A percentile compares a stretch with the other conserved stretches of the same genome.
Conservation (phyloP, 108 stramenopile genomes). For the Nannochloropsis salina region DNA sequence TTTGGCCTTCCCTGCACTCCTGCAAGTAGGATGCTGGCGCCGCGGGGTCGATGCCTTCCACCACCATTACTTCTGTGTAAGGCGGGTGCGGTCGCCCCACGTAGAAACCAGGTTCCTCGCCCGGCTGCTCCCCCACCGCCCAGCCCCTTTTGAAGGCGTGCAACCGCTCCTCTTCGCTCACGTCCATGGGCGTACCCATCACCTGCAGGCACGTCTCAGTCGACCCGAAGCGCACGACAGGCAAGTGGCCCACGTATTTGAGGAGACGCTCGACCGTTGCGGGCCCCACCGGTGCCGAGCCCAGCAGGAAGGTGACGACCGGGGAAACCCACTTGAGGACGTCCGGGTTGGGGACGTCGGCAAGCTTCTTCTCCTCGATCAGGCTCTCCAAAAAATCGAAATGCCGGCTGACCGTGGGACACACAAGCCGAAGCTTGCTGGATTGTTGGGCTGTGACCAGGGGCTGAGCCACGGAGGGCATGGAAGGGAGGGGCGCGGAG, state of each 20-base stretch:
- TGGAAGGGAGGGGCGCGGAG: background rate
- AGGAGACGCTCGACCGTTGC: constrained; percentile 26
- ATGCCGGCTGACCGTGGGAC: constrained; percentile 34
- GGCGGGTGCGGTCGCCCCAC: constrained; percentile 31
- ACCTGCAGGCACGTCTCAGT: constrained; percentile 47
- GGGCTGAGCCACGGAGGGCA: background rate
- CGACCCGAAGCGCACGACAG: constrained; percentile 40
- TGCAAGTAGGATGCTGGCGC: constrained; percentile 1
- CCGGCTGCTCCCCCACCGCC: background rate
- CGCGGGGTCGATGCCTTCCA: constrained; percentile 16
- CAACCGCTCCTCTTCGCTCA: constrained; percentile 14
- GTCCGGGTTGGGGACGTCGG: background rate
- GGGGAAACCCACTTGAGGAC: background rate
- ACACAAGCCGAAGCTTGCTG: constrained; percentile 13
- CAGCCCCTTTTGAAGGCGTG: constrained; percentile 39
- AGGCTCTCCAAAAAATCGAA: constrained; percentile 36
- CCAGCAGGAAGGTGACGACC: constrained; percentile 24
- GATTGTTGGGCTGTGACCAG: background rate
- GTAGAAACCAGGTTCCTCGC: constrained; percentile 32
- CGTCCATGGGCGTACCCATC: constrained; percentile 26
- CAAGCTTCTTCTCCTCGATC: constrained; percentile 1
- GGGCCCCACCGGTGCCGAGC: constrained; percentile 45
- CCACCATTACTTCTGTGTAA: constrained; percentile 31
- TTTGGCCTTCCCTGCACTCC: constrained; percentile 27
- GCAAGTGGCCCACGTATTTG: background rate